Percentiles rank a stretch among this genome's conserved stretches.
These are phyloP conservation scores for Alternaria angustiovoidea DNA, from an alignment of 2,329 filamentous ascomycete species.

Conservation along the genomic window DNA sequence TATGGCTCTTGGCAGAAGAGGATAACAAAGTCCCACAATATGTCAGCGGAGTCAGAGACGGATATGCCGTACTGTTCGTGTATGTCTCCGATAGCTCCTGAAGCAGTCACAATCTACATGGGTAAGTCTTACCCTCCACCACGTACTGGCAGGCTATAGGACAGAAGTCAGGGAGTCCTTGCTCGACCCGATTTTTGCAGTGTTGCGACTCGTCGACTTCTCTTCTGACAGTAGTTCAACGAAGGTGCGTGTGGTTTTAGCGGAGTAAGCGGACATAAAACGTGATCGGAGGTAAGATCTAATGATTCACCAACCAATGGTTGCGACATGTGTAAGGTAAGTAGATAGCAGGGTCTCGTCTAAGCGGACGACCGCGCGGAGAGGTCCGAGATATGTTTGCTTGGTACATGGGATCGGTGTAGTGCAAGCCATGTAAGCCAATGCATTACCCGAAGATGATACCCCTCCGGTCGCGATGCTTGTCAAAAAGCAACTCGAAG, in stretches of 20 bases:
- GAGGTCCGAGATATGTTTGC: background rate
- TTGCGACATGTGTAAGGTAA: slow-evolving; percentile 3
- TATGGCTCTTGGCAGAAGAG: background rate
- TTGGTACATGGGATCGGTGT: background rate
- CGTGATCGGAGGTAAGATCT: slow-evolving; percentile 2
- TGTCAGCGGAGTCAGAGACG: background rate
- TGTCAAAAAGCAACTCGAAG: background rate
- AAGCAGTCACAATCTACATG: background rate
- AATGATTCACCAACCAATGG: background rate
- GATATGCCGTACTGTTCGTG: background rate
- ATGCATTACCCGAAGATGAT: background rate
- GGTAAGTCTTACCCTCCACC: background rate
- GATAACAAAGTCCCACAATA: background rate
- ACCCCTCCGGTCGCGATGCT: background rate
- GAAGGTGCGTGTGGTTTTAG: background rate
- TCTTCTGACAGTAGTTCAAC: background rate
- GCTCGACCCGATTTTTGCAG: background rate
- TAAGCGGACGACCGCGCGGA: slow-evolving; percentile 1
- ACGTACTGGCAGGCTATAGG: background rate
- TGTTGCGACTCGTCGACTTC: background rate
- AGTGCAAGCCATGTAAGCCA: background rate
- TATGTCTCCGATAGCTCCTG: background rate
- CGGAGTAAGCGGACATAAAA: slow-evolving; percentile 16
- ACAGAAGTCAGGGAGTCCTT: background rate
- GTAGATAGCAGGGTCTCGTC: background rate